These are phyloP conservation scores for Panicum miliaceum DNA, from an alignment of 176 grass and related monocot genomes.

Conservation along the genomic window DNA sequence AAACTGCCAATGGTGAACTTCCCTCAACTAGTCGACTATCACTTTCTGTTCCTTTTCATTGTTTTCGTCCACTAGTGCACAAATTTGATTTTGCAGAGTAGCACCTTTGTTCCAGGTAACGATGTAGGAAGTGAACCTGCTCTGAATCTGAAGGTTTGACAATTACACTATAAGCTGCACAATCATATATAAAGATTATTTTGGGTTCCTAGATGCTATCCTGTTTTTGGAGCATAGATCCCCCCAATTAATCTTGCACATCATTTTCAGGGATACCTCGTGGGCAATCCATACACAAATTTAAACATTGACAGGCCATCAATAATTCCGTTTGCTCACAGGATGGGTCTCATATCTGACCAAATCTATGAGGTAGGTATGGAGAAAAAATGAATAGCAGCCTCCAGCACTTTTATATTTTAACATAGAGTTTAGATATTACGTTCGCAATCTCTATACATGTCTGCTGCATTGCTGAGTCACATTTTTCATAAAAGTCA, in stretches of 20 bases:
- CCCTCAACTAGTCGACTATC: too few species aligned
- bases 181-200: too few species aligned
- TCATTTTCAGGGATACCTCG: conserved; percentile 54
- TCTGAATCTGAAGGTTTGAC: neutral
- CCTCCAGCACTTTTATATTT: too few species aligned
- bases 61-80: too few species aligned
- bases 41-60: neutral
- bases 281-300: conserved; percentile 59
- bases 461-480: too few species aligned
- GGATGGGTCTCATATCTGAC: conserved; percentile 69
- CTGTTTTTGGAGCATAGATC: too few species aligned
- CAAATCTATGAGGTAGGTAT: conserved; percentile 56
- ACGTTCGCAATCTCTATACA: too few species aligned
- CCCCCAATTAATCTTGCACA: too few species aligned
- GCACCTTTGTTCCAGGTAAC: conserved; percentile 7
- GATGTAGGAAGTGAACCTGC: neutral
- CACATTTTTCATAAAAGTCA: too few species aligned
- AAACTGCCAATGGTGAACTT: conserved; percentile 51
- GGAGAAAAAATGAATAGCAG: neutral
- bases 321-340: conserved; percentile 58
- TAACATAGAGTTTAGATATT: too few species aligned
- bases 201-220: too few species aligned
- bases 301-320: conserved; percentile 22
- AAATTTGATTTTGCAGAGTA: neutral
- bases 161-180: too few species aligned